Percentiles rank a stretch among this genome's conserved stretches.
Conservation (phyloP, 306 rosid genomes). For the Crataegus laevigata region DNA sequence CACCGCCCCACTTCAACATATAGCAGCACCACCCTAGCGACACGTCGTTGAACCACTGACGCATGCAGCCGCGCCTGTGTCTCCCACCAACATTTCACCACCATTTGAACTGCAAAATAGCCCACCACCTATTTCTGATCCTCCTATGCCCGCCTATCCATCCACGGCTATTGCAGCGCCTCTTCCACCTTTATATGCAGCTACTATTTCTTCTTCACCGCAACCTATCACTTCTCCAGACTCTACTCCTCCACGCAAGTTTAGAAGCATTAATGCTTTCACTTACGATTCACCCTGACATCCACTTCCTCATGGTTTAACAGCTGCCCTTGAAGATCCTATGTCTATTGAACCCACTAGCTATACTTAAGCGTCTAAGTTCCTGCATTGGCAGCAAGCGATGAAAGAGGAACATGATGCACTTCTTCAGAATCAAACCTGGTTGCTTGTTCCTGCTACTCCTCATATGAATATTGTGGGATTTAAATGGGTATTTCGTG, state of each 20-base stretch:
- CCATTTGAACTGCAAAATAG: no score
- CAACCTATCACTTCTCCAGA: no score
- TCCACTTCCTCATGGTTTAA: neutral
- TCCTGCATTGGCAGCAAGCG: neutral
- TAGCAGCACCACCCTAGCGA: no score
- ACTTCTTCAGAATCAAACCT: neutral
- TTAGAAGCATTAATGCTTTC: neutral
- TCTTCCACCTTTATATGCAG: rapidly evolving
- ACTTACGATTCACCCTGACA: neutral
- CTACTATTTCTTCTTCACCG: no score
- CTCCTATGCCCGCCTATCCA: rapidly evolving
- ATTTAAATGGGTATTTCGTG: neutral
- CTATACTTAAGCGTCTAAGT: neutral
- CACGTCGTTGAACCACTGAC: no score
- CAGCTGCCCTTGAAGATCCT: neutral
- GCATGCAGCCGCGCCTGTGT: no score
- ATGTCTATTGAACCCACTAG: neutral
- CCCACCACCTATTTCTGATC: no score
- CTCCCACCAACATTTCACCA: no score
- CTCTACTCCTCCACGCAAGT: no score
- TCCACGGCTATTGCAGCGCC: no score
- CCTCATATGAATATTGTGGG: neutral
- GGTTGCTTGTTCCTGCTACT: neutral
- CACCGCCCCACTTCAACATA: no score
- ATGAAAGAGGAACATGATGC: neutral